These are phyloP conservation scores for Cladophialophora carrionii DNA, from an alignment of 2,329 filamentous ascomycete genomes.

Conservation along the genomic window DNA sequence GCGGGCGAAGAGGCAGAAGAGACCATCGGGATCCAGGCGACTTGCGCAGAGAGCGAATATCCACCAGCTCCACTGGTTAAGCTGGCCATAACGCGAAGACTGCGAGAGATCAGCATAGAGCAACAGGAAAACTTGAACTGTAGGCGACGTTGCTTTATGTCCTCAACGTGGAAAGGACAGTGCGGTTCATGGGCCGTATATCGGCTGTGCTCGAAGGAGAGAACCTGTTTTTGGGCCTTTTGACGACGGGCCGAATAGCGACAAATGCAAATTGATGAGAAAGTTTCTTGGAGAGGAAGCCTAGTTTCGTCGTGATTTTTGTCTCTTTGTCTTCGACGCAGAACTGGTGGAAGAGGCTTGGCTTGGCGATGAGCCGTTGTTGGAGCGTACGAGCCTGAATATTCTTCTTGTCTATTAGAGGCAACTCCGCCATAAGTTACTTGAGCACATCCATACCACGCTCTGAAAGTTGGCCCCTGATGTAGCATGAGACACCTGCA, in stretches of 20 bases:
- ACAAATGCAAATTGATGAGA: background rate
- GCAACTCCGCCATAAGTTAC: too few species aligned
- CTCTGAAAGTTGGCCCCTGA: background rate
- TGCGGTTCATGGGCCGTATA: conserved; percentile 1
- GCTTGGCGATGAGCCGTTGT: conserved; percentile 14
- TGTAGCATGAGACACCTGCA: background rate
- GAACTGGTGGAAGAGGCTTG: conserved; percentile 4
- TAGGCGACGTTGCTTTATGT: background rate
- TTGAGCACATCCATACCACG: background rate
- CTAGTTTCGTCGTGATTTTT: background rate
- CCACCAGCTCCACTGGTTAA: conserved; percentile 5
- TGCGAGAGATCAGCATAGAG: conserved; percentile 15
- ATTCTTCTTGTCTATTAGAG: background rate
- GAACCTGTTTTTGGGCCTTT: background rate
- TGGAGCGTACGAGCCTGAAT: background rate
- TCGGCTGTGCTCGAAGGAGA: background rate
- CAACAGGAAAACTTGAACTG: conserved; percentile 10
- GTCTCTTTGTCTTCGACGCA: conserved; percentile 2
- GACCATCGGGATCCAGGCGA: conserved; percentile 17
- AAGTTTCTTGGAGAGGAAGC: background rate
- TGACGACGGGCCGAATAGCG: background rate
- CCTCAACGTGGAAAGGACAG: background rate
- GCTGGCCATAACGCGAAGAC: conserved; percentile 4
- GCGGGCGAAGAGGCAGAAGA: background rate
- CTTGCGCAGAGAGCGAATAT: conserved; percentile 1